Percentiles rank a stretch among this genome's conserved stretches.
Conservation (phyloP, 495 filamentous ascomycete species). For the Cryomyces minteri region DNA sequence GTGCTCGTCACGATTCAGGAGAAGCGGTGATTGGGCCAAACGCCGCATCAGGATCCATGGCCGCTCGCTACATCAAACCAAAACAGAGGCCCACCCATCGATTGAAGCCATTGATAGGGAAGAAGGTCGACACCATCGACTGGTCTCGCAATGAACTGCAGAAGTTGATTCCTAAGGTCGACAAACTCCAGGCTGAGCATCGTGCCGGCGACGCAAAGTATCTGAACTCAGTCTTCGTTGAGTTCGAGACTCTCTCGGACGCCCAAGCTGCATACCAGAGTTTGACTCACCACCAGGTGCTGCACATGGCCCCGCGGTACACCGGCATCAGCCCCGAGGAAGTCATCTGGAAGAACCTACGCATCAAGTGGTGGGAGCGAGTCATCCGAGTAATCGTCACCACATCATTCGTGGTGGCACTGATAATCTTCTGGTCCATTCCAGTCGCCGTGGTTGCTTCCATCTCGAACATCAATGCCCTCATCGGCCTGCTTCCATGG, state of each 20-base stretch:
- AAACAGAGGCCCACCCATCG: constrained; percentile 80
- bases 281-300: constrained; percentile 69
- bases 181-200: constrained; percentile 57
- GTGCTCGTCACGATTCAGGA: constrained; percentile 24
- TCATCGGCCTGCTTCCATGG: constrained; percentile 43
- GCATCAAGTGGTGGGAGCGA: constrained; percentile 76
- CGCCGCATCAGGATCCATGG: constrained; percentile 47
- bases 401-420: constrained; percentile 46
- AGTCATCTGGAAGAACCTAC: constrained; percentile 76
- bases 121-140: constrained; percentile 91
- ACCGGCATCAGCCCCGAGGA: constrained; percentile 75
- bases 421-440: constrained; percentile 94
- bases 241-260: constrained; percentile 63
- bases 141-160: constrained; percentile 75
- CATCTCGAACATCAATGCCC: constrained; percentile 66
- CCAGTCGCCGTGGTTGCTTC: constrained; percentile 72
- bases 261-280: constrained; percentile 78
- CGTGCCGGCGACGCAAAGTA: constrained; percentile 37
- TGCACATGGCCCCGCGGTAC: constrained; percentile 85
- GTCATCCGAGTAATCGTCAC: constrained; percentile 54
- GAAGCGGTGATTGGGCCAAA: constrained; percentile 22
- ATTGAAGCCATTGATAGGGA: constrained; percentile 59
- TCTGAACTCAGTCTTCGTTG: constrained; percentile 68
- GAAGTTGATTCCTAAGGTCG: constrained; percentile 61
- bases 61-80: constrained; percentile 52